phyloP scores from a whole-genome alignment of 2,329 filamentous ascomycete species.

The Thermochaetoides dissita region DNA sequence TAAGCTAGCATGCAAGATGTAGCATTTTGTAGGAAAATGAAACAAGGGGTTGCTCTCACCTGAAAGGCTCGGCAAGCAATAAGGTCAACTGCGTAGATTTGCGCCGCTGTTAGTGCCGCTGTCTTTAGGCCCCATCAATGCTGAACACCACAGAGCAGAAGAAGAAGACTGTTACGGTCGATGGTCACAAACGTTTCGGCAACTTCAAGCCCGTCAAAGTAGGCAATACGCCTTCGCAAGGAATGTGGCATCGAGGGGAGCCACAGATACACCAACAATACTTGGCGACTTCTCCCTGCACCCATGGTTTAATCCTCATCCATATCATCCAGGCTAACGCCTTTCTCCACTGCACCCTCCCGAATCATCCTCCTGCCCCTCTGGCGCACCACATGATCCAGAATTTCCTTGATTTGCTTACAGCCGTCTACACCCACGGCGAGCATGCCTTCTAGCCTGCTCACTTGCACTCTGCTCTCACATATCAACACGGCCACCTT shows the following conservation, averaged over 20 bases:
- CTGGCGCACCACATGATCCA: constrained; percentile 66
- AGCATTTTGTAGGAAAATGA: background rate
- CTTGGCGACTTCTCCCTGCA: background rate
- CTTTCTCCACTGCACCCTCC: constrained; percentile 37
- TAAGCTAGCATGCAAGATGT: too few species aligned
- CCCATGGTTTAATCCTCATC: constrained; percentile 28
- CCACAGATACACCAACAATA: background rate
- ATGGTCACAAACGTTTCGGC: too few species aligned
- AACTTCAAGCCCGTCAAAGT: too few species aligned
- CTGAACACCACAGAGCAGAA: too few species aligned
- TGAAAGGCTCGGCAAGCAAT: constrained; percentile 1
- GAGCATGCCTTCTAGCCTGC: constrained; percentile 78
- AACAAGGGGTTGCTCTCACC: constrained; percentile 5
- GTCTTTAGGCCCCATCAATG: too few species aligned
- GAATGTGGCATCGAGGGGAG: too few species aligned
- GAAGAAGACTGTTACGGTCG: too few species aligned
- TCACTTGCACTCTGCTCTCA: constrained; percentile 76
- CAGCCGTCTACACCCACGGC: constrained; percentile 86
- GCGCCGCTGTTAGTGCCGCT: too few species aligned
- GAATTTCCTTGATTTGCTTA: constrained; percentile 64
- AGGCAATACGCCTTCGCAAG: too few species aligned
- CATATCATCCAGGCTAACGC: constrained; percentile 32
- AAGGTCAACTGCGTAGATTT: background rate
- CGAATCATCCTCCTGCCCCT: constrained; percentile 52
- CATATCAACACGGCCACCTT: constrained; percentile 68